Conservation (phyloP, 2,329 filamentous ascomycete species). For the Sporothrix sp. region DNA sequence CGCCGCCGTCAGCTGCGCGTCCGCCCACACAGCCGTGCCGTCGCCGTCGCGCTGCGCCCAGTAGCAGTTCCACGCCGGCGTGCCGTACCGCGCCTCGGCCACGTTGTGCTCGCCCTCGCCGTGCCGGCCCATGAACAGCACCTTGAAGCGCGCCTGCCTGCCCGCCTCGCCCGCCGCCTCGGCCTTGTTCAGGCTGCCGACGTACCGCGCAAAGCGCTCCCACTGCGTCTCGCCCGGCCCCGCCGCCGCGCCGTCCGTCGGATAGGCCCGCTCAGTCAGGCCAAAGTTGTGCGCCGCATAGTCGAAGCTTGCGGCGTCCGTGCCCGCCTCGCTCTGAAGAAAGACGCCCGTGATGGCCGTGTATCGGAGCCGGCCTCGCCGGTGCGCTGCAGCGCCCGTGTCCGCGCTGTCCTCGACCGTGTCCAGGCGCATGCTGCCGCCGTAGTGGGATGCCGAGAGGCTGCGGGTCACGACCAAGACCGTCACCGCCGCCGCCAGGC, state of each 20-base stretch:
- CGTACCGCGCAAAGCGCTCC: constrained; percentile 4
- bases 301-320: constrained; percentile 2
- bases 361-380: not conserved
- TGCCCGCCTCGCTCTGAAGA: constrained; percentile 5
- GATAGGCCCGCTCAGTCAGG: constrained; percentile 4
- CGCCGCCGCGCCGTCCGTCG: not conserved
- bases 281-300: constrained; percentile 6
- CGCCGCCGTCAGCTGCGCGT: constrained; percentile 49
- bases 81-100: constrained; percentile 57
- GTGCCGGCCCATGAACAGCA: constrained; percentile 60
- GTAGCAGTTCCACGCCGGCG: constrained; percentile 59
- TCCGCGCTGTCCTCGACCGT: not conserved
- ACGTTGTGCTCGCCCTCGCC: constrained; percentile 57
- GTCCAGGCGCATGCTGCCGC: no score
- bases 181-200: not conserved
- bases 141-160: constrained; percentile 40
- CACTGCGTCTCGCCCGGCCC: not conserved
- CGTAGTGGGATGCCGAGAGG: not conserved
- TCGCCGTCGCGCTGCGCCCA: constrained; percentile 58
- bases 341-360: constrained; percentile 4
- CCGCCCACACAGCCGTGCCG: constrained; percentile 45
- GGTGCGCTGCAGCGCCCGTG: not conserved
- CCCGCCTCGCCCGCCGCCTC: not conserved
- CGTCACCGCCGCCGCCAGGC: not conserved
- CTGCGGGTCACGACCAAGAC: not conserved